These are phyloP conservation scores for Chenopodium album DNA, from an alignment of 148 eudicot genomes.

Conservation along the genomic window DNA sequence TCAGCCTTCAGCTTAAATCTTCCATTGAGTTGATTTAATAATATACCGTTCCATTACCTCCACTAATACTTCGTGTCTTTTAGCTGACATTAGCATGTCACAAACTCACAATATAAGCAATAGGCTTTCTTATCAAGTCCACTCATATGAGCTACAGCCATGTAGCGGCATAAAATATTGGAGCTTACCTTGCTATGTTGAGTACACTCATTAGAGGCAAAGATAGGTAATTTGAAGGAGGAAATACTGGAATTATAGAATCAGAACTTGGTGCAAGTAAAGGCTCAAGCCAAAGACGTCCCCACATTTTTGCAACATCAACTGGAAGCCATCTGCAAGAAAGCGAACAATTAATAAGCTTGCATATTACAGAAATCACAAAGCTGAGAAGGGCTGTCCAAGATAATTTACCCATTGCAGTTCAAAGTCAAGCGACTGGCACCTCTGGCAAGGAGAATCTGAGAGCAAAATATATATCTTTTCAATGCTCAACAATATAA, in stretches of 20 bases:
- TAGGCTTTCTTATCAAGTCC: not conserved
- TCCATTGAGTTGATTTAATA: not conserved
- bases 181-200: conserved; percentile 83
- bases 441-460: conserved; percentile 92
- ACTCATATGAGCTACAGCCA: not conserved
- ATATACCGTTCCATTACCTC: not conserved
- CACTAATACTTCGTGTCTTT: not conserved
- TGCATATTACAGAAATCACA: not conserved
- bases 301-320: conserved; percentile 98
- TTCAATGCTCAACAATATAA: conserved; percentile 19
- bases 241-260: conserved; percentile 60
- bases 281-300: conserved; percentile 98
- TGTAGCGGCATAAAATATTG: not conserved
- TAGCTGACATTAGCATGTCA: not conserved
- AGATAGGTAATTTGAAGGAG: conserved; percentile 76
- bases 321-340: conserved; percentile 88
- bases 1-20: not conserved
- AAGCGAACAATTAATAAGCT: conserved; percentile 18
- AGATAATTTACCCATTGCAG: conserved; percentile 80
- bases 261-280: conserved; percentile 75
- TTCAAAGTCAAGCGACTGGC: conserved; percentile 81
- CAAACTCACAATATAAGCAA: not conserved
- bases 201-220: conserved; percentile 91
- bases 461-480: conserved; percentile 23
- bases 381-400: not conserved